Percentiles rank a stretch among this genome's conserved stretches.
Conservation (phyloP, 331 rosid genomes). For the Malus hybrid region DNA sequence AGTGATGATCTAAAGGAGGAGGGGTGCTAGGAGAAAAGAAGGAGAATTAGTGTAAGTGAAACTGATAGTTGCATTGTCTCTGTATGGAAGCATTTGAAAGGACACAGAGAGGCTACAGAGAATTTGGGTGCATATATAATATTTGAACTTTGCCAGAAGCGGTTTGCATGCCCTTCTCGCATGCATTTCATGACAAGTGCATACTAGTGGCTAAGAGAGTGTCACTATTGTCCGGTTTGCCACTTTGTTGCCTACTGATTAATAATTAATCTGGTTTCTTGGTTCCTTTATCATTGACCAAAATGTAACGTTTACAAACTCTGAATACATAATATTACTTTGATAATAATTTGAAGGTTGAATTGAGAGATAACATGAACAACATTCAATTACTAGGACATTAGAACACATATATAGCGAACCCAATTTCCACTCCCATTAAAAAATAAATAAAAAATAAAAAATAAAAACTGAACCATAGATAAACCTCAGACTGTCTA, state of each 20-base stretch:
- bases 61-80: neutral
- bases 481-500: no score
- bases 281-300: neutral
- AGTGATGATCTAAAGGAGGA: no score
- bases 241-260: neutral
- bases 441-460: no score
- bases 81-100: neutral
- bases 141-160: neutral
- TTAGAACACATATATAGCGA: no score
- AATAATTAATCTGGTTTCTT: neutral
- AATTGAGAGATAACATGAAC: neutral
- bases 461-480: neutral
- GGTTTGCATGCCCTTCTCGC: neutral
- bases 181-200: no score
- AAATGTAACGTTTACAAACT: no score
- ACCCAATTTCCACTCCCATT: neutral
- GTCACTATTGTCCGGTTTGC: neutral
- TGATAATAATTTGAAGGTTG: neutral
- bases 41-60: neutral
- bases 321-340: neutral
- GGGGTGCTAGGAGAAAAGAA: no score
- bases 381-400: neutral
- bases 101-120: neutral
- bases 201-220: neutral
- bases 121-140: no score